Conservation (phyloP, 371 early-diverging fungal species). For the Mortierella sp. region DNA sequence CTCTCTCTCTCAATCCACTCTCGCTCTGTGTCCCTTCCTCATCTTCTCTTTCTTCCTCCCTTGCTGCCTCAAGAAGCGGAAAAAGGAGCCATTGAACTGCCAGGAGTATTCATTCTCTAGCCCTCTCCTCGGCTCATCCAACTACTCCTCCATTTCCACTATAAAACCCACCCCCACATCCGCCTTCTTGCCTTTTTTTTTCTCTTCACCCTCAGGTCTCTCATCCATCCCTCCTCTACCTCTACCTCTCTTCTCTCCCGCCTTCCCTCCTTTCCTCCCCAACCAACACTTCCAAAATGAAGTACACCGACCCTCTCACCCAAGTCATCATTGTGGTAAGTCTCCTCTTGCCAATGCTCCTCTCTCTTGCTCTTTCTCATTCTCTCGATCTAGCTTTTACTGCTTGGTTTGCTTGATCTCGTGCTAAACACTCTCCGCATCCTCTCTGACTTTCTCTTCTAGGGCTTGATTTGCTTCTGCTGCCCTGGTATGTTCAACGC, state of each 20-base stretch:
- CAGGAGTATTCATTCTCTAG: conserved; percentile 6
- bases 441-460: neutral
- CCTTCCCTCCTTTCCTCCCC: conserved; percentile 1
- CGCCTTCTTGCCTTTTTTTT: conserved; percentile 16
- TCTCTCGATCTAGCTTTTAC: neutral
- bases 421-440: neutral
- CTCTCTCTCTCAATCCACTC: no score
- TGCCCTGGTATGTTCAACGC: conserved; percentile 92
- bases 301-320: conserved; percentile 58
- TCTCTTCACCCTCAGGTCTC: conserved; percentile 16
- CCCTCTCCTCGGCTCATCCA: neutral
- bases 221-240: conserved; percentile 10
- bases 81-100: neutral
- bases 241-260: conserved; percentile 4
- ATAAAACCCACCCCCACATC: conserved; percentile 7
- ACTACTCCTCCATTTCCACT: neutral
- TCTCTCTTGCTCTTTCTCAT: neutral
- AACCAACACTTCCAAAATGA: conserved; percentile 2
- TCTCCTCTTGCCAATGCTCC: neutral
- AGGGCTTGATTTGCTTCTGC: conserved; percentile 81
- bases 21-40: no score
- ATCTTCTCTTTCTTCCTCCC: neutral
- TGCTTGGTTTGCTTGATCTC: neutral
- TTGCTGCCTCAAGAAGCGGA: neutral
- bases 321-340: conserved; percentile 64